phyloP scores from a whole-genome alignment of 176 grass and related monocot genomes.

The Rhynchospora breviuscula region DNA sequence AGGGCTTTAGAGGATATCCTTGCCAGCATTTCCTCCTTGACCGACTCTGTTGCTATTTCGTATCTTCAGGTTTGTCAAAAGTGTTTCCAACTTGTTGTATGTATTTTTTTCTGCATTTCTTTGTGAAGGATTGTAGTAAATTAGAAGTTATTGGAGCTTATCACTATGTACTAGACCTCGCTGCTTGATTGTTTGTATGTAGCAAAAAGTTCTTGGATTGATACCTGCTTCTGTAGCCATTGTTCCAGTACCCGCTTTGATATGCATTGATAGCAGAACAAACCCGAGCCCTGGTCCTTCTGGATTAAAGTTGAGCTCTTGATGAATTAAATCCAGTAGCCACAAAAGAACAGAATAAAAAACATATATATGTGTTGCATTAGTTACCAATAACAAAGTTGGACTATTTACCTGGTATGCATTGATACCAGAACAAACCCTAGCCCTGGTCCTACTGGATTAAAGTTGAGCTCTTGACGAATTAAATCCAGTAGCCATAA shows the following conservation, averaged over 20 bases:
- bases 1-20: conserved; percentile 85
- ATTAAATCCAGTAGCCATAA: neutral
- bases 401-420: neutral
- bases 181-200: neutral
- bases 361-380: neutral
- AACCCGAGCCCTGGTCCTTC: neutral
- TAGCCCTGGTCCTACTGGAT: neutral
- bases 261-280: neutral
- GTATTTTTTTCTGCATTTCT: neutral
- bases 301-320: neutral
- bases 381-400: neutral
- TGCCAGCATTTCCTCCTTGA: conserved; percentile 41
- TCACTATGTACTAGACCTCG: too few species aligned
- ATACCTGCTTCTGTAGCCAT: too few species aligned
- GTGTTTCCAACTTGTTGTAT: neutral
- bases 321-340: neutral
- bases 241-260: neutral
- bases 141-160: neutral
- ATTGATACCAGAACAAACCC: neutral
- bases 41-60: conserved; percentile 61
- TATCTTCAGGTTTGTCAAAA: conserved; percentile 63
- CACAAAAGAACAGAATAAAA: neutral
- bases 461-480: neutral
- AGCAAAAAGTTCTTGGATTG: neutral
- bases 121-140: neutral